Evolutionary conservation across 2,329 filamentous ascomycete genomes (phyloP).

Genomic region (Didymella arachidicola): DNA sequence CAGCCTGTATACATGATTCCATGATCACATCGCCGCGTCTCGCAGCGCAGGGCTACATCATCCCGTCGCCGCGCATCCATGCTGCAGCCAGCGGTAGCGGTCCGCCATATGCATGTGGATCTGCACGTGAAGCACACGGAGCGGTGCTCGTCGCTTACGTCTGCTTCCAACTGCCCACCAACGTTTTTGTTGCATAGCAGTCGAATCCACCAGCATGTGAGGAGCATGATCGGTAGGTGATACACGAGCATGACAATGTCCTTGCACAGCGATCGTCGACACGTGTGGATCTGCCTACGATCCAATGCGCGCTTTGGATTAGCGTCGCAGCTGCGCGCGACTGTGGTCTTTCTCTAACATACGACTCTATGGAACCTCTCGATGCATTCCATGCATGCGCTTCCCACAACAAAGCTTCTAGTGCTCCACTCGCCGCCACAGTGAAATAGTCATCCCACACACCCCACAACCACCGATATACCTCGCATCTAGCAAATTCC

Average conservation of each 20-base stretch:
- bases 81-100: slow-evolving; percentile 10
- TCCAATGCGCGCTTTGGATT: not conserved
- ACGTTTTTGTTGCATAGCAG: not conserved
- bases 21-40: not conserved
- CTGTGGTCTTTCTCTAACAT: too few relatives aligned
- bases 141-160: not conserved
- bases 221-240: not conserved
- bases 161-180: not conserved
- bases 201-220: not conserved
- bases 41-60: slow-evolving; percentile 9
- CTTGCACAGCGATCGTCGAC: not conserved
- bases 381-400: not conserved
- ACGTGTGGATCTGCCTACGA: not conserved
- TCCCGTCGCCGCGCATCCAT: slow-evolving; percentile 10
- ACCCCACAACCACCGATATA: too few relatives aligned
- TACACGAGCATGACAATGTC: not conserved
- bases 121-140: slow-evolving; percentile 12
- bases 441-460: too few relatives aligned
- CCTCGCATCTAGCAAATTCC: not conserved
- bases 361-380: not conserved
- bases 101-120: slow-evolving; percentile 7
- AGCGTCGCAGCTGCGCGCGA: too few relatives aligned
- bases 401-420: not conserved
- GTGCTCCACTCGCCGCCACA: not conserved
- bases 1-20: not conserved